phyloP scores from a whole-genome alignment of 345 rosid species.

The Kernera saxatilis region DNA sequence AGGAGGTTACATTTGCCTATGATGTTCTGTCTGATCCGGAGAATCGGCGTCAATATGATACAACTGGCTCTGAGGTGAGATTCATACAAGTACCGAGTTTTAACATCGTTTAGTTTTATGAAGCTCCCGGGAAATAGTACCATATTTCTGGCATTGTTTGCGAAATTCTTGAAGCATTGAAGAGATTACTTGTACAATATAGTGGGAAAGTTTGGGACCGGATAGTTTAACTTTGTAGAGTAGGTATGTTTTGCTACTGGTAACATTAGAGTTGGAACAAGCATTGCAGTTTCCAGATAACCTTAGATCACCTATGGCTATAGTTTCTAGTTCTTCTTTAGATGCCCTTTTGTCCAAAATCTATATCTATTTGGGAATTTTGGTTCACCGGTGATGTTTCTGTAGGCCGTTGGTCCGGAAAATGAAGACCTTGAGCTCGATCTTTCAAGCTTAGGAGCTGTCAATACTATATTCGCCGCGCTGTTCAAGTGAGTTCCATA shows the following conservation, averaged over 20 bases:
- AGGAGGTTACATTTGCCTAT: slow-evolving; percentile 85
- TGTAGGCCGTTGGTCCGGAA: slow-evolving; percentile 68
- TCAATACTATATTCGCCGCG: slow-evolving; percentile 93
- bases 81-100: neutral
- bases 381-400: neutral
- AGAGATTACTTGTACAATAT: neutral
- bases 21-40: slow-evolving; percentile 86
- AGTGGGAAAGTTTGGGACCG: neutral
- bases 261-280: neutral
- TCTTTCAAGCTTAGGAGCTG: slow-evolving; percentile 96
- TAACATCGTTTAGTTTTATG: neutral
- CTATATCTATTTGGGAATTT: no score
- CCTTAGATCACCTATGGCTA: neutral
- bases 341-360: neutral
- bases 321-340: neutral
- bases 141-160: neutral
- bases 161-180: neutral
- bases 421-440: slow-evolving; percentile 88
- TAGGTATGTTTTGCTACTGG: neutral
- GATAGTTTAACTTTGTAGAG: neutral
- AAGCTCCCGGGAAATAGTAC: neutral
- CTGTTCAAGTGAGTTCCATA: slow-evolving; percentile 60
- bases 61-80: slow-evolving; percentile 89
- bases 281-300: neutral
- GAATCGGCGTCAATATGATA: slow-evolving; percentile 71